Base-by-base conservation (phyloP, 2,329 filamentous ascomycete species). In the Blastomyces gilchristii region DNA sequence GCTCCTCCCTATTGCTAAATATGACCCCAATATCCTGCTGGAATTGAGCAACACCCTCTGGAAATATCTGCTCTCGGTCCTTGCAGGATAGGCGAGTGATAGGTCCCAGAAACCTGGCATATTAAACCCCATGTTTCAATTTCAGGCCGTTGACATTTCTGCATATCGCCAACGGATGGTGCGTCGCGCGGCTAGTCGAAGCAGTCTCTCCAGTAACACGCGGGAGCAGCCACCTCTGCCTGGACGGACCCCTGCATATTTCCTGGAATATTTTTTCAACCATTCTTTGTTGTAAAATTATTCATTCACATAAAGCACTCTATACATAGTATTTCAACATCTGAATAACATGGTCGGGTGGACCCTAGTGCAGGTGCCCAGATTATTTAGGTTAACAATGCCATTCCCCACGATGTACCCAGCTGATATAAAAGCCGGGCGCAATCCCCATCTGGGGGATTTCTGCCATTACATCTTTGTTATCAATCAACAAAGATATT, bases 201-300 rank as follows among this genome's bases (percentile, higher is more conserved):
- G 14, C 18, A 25, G 28, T 9, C 18, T 5, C n/a, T 58, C 37
- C 37, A 43, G 50, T 53, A 18, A 54, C 59, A 61, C 47, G 18
- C 31, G 49, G 49, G 22, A 61, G 34, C 59, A 61, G 34, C 59
- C 39, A 53, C 59, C 18, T 61, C n/a, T 34, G 28, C 50, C 22
- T 39, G 22, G 60, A 47, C 37, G 60, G 61, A 47, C 37, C 56
- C 61, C 41, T 58, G 41, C 61, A 59, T 63, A 60, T 41, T 53
- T 54, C 22, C n/a, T 31, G 41, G 22, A 3, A 53, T 43, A 8
- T 49, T 31, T 45, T 25, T 25, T 47, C 22, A n/a, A 8, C 50
- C 5, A 2, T 43, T 28, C 37, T 43, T 41, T 43, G 37, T 34
- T 31, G 34, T 58, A n/a, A 1, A 43, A 18, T 39, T 56, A 37